Evolutionary conservation across 495 filamentous ascomycete genomes (phyloP).

Genomic region (Massariosphaeria phaeospora): DNA sequence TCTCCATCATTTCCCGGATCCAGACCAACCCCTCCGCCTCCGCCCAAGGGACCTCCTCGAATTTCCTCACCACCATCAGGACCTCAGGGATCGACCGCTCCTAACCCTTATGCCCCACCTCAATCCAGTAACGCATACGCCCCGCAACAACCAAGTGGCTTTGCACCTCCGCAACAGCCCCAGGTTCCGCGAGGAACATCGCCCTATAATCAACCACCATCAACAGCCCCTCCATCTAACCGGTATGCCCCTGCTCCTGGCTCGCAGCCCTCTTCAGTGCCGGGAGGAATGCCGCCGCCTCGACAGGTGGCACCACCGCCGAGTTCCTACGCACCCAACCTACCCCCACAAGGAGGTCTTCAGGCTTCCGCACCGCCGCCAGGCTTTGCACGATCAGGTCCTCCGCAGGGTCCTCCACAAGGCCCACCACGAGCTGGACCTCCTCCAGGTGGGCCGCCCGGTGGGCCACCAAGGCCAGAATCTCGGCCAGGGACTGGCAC

Average conservation of each 20-base stretch:
- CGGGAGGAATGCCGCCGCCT: slow-evolving; percentile 27
- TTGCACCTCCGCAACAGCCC: slow-evolving; percentile 43
- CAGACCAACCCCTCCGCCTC: slow-evolving; percentile 51
- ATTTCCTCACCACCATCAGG: slow-evolving; percentile 51
- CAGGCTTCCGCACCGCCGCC: slow-evolving; percentile 26
- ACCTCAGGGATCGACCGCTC: slow-evolving; percentile 56
- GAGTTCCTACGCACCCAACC: slow-evolving; percentile 31
- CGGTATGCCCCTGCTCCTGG: slow-evolving; percentile 79
- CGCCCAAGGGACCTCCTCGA: slow-evolving; percentile 53
- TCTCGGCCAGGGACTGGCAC: slow-evolving; percentile 52
- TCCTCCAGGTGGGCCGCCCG: slow-evolving; percentile 45
- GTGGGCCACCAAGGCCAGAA: slow-evolving; percentile 44
- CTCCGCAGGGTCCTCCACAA: slow-evolving; percentile 39
- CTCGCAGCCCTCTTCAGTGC: slow-evolving; percentile 31
- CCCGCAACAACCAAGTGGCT: slow-evolving; percentile 41
- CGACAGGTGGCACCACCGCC: slow-evolving; percentile 39
- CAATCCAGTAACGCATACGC: slow-evolving; percentile 37
- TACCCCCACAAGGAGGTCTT: slow-evolving; percentile 14
- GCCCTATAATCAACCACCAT: slow-evolving; percentile 81
- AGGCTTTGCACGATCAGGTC: slow-evolving; percentile 41
- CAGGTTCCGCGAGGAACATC: slow-evolving; percentile 71
- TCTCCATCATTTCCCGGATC: slow-evolving; percentile 44
- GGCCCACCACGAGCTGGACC: slow-evolving; percentile 45
- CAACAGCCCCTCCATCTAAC: slow-evolving; percentile 67
- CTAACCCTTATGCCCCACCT: slow-evolving; percentile 69